Evolutionary conservation across 352 stramenopile species (phyloP), one percentile per base, ranked within the genome.

Genomic region (Phytophthora nicotianae): DNA sequence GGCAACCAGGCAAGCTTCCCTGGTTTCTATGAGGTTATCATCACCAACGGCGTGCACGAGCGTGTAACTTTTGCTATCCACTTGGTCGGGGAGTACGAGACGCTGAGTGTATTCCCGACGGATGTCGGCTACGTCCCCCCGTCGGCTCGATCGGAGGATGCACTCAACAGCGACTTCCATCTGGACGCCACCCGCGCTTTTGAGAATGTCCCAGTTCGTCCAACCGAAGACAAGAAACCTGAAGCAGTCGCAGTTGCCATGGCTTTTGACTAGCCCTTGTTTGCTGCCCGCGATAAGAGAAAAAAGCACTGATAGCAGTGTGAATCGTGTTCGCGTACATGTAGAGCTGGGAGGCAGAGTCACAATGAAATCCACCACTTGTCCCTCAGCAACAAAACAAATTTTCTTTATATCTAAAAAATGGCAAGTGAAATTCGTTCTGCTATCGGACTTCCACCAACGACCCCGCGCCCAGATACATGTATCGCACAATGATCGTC

Each of bases 41-140:
- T 93, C 26, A 86, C 83, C 6, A 93, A 93, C 53, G 83, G 85
- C 17, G 81, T 89, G 11, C 62, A 74, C 35, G 77, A 91, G 67
- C 79, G 81, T 8, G 53, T 91, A 47, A 80, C 83, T 43, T 91
- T 88, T 69, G 72, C 72, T 10, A 70, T 92, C 45, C 83, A 79
- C 23, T 29, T 93, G 26, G 53, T 76, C 5, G 70, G 79, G 13
- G 40, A 72, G n/a, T 53, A 77, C 23, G 72, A 80, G 20, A 66
- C 80, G 19, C 47, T 93, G 10, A 79, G 65, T 24, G 43, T 66
- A 4, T 89, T 89, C 42, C 56, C 56, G 50, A 63, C 43, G 19
- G 49, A 69, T 16, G 54, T 51, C 2, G 59, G 53, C 27, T 54
- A 53, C 23, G 20, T 47, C 6, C 23, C 23, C 11, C 32, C 17